These are phyloP conservation scores for Barnettozyma sp. DNA, from an alignment of 805 yeast species.

Conservation along the genomic window DNA sequence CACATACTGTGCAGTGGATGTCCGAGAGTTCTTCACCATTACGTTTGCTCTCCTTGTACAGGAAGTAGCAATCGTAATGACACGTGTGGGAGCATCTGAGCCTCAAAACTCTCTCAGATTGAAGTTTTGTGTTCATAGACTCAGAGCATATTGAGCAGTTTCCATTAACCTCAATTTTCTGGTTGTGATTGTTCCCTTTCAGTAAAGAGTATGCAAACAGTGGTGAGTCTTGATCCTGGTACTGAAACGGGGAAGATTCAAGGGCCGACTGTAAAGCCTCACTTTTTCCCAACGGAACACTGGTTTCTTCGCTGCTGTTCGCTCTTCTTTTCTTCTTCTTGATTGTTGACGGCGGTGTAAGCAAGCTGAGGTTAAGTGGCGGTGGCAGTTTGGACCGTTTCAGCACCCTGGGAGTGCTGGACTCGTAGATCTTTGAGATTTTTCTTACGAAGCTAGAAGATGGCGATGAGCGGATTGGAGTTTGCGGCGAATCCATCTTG, in stretches of 20 bases:
- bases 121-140: constrained; percentile 30
- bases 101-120: constrained; percentile 37
- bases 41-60: constrained; percentile 11
- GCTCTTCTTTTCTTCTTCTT: constrained; percentile 6
- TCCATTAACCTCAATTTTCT: too few species aligned
- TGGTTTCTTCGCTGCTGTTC: background rate
- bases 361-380: constrained; percentile 15
- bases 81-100: constrained; percentile 37
- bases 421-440: constrained; percentile 2
- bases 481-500: constrained; percentile 5
- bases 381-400: constrained; percentile 22
- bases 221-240: constrained; percentile 8
- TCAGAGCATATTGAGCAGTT: constrained; percentile 41
- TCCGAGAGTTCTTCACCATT: constrained; percentile 3
- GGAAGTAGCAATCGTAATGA: constrained; percentile 38
- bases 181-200: too few species aligned
- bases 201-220: constrained; percentile 6
- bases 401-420: constrained; percentile 16
- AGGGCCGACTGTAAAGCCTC: constrained; percentile 2
- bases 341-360: constrained; percentile 22
- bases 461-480: too few species aligned
- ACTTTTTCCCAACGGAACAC: background rate
- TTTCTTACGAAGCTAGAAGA: constrained; percentile 4
- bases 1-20: constrained; percentile 6
- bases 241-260: too few species aligned